Base-by-base conservation (phyloP, 164 flowering plant genomes). In the Kingdonia uniflora region DNA sequence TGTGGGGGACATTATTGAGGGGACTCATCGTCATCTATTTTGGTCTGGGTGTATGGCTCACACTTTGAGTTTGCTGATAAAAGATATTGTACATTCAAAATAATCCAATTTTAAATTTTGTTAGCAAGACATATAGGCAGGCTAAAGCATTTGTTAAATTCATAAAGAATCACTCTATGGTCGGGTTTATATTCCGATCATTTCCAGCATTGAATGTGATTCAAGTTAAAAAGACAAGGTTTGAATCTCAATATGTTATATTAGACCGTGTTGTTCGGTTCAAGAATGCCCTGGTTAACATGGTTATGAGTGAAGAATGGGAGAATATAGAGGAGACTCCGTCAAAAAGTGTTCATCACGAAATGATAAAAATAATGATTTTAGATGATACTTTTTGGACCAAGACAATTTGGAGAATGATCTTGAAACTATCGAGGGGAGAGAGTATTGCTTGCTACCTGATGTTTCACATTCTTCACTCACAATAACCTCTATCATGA, bases 31-130 rank as follows among this genome's bases (percentile, higher is more conserved):
- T 14, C 66, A 69, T 49, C 62, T 69, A 2, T 66, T 72, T 60
- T 72, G 68, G 76, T 65, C 65, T 21, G 60, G 57, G 44, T 65
- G 68, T 53, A 58, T 62, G 37, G 63, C 65, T 19, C 70, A 69
- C 49, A 50, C 66, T 22, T 38, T 69, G 24, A 69, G 65, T 49
- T 26, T 66, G 11, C 38, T 69, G 16, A 43, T 66, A 11, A 69
- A 66, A 23, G 76, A 63, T 50, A 50, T 65, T 24, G 49, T 25
- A 21, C 26, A 57, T 1, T 62, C 60, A 7, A 50, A 12, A n/a
- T 4, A 39, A 56, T 14, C 42, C 33, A 42, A 22, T n/a, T 8
- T 72, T 62, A 41, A 17, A 19, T 51, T 63, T 62, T 49, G 25
- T 57, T 45, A 43, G 54, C 33, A 54, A 64, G 38, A 47, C 29